Percentiles rank a stretch among this genome's conserved stretches.
Conservation (phyloP, 2,329 filamentous ascomycete genomes). For the Ampelomyces quisqualis region DNA sequence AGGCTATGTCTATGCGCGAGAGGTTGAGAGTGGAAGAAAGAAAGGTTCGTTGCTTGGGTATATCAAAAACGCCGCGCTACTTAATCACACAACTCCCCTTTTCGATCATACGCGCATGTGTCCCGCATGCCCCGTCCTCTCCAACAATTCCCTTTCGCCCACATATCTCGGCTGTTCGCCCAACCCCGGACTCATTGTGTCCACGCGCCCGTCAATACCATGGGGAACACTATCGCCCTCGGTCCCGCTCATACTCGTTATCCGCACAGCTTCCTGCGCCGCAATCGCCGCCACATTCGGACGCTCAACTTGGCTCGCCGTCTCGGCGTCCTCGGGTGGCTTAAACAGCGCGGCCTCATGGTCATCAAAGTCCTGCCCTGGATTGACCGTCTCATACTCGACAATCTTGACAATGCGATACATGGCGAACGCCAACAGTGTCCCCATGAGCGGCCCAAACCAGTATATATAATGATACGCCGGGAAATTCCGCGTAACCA, state of each 20-base stretch:
- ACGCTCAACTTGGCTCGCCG: slow-evolving; percentile 29
- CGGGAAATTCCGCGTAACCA: slow-evolving; percentile 42
- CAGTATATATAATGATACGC: slow-evolving; percentile 49
- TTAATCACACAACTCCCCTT: not conserved
- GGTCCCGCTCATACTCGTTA: slow-evolving; percentile 6
- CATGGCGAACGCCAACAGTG: slow-evolving; percentile 41
- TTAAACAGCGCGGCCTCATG: slow-evolving; percentile 38
- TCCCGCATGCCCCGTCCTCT: not conserved
- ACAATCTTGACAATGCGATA: slow-evolving; percentile 46
- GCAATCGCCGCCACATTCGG: slow-evolving; percentile 36
- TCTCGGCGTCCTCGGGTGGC: slow-evolving; percentile 28
- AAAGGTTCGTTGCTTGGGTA: not conserved
- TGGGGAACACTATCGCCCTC: not conserved
- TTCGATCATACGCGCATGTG: not conserved
- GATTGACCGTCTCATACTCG: slow-evolving; percentile 48
- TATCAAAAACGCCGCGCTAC: not conserved
- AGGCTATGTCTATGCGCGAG: slow-evolving; percentile 32
- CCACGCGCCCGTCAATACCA: not conserved
- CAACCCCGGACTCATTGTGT: not conserved
- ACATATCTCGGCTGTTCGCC: not conserved
- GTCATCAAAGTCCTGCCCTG: slow-evolving; percentile 44
- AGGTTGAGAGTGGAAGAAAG: not conserved
- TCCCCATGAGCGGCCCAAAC: slow-evolving; percentile 41
- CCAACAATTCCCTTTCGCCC: not conserved
- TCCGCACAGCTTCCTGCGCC: slow-evolving; percentile 24